phyloP scores from a whole-genome alignment of 345 rosid species.

The Salix brachista region DNA sequence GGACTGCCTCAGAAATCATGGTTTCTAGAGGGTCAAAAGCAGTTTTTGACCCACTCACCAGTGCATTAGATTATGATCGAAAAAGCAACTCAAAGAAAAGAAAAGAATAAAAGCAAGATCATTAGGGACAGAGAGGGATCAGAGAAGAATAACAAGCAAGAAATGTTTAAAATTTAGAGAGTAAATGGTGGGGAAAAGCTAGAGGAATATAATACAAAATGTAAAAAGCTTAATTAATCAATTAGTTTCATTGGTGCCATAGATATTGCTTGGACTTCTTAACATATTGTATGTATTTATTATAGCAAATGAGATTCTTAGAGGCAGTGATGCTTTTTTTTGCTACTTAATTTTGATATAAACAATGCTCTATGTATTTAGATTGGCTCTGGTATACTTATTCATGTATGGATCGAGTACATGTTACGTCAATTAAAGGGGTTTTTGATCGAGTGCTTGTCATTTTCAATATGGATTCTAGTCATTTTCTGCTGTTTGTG shows the following conservation, averaged over 20 bases:
- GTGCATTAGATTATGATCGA: slow-evolving; percentile 12
- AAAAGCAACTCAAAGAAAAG: background rate
- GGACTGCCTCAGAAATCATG: slow-evolving; percentile 79
- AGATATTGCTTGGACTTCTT: background rate
- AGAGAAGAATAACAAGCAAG: background rate
- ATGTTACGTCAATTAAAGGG: background rate
- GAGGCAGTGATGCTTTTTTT: background rate
- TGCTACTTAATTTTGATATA: background rate
- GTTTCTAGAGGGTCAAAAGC: slow-evolving; percentile 59
- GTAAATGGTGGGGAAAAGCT: background rate
- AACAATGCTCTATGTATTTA: background rate
- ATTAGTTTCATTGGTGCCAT: background rate
- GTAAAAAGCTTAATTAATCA: background rate
- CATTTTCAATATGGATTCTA: too few species aligned
- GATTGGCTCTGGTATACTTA: slow-evolving; percentile 17
- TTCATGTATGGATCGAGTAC: background rate
- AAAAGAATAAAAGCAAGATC: background rate
- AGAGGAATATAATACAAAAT: background rate
- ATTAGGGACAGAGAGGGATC: background rate
- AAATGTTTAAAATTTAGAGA: background rate
- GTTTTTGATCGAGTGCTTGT: slow-evolving; percentile 1
- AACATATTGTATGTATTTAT: background rate
- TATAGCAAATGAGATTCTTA: background rate
- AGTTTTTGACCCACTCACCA: slow-evolving; percentile 35
- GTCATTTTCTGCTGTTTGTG: too few species aligned